A percentile compares a stretch with the other conserved stretches of the same genome.
Evolutionary conservation across 2,329 filamentous ascomycete genomes (phyloP).

Genomic region (Colletotrichum limetticola): DNA sequence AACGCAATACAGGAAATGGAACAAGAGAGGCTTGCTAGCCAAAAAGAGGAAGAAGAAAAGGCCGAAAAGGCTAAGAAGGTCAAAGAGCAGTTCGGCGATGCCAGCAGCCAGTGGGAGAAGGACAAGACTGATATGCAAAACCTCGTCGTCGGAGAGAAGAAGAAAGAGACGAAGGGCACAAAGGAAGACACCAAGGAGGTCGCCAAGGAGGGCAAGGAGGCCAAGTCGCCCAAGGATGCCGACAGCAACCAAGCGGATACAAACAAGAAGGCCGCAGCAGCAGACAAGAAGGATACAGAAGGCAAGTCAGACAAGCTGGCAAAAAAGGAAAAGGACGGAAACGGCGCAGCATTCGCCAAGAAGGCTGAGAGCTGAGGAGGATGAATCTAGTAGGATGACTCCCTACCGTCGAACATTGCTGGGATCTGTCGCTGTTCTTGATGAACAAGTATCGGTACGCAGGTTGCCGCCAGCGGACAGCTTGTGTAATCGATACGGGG

Average conservation of each 20-base stretch:
- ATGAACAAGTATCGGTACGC: not conserved
- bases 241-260: not conserved
- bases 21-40: slow-evolving; percentile 80
- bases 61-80: slow-evolving; percentile 80
- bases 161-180: slow-evolving; percentile 18
- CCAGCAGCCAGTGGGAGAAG: slow-evolving; percentile 86
- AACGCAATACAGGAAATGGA: slow-evolving; percentile 81
- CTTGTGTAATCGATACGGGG: not conserved
- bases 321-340: slow-evolving; percentile 4
- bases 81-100: slow-evolving; percentile 82
- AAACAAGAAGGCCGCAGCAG: not conserved
- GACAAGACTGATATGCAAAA: slow-evolving; percentile 85
- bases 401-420: not conserved
- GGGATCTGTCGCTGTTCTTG: not conserved
- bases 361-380: slow-evolving; percentile 8
- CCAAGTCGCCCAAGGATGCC: slow-evolving; percentile 5
- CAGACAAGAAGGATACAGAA: slow-evolving; percentile 31
- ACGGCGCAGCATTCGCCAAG: slow-evolving; percentile 5
- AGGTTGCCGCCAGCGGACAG: not conserved
- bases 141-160: slow-evolving; percentile 67
- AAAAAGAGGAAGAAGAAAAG: slow-evolving; percentile 82
- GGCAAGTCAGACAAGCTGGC: slow-evolving; percentile 35
- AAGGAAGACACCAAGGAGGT: slow-evolving; percentile 5
- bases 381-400: not conserved
- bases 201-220: slow-evolving; percentile 22